These are phyloP conservation scores for Crithidia acanthocephali DNA, from an alignment of 208 protist species.

Conservation along the genomic window DNA sequence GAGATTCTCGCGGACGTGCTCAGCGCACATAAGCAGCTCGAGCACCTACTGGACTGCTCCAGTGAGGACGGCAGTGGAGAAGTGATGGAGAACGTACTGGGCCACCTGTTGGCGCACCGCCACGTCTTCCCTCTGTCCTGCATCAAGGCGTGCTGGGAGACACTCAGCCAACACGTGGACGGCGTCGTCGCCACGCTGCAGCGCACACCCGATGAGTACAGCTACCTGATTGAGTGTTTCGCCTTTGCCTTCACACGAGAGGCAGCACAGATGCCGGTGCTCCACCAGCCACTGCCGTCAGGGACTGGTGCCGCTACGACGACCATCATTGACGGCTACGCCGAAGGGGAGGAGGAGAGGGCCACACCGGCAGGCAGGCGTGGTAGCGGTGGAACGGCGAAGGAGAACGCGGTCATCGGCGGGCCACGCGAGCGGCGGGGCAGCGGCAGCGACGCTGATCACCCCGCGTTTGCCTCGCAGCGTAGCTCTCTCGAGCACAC, in stretches of 20 bases:
- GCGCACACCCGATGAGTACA: slow-evolving; percentile 52
- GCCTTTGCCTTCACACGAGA: slow-evolving; percentile 59
- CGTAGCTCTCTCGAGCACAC: neutral
- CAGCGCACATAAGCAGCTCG: slow-evolving; percentile 41
- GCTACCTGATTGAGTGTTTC: slow-evolving; percentile 62
- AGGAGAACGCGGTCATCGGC: no score
- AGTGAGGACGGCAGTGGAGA: slow-evolving; percentile 35
- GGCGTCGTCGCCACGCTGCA: slow-evolving; percentile 65
- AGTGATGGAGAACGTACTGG: slow-evolving; percentile 56
- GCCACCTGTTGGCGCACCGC: slow-evolving; percentile 54
- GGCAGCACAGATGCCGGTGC: slow-evolving; percentile 46
- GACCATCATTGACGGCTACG: neutral
- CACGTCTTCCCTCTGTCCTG: slow-evolving; percentile 43
- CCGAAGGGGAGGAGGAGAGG: neutral
- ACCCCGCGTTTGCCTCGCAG: neutral
- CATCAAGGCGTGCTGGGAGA: slow-evolving; percentile 59
- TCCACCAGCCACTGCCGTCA: slow-evolving; percentile 41
- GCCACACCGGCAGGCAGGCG: no score
- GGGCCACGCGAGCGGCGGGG: neutral
- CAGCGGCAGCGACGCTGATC: neutral
- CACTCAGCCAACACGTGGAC: slow-evolving; percentile 43
- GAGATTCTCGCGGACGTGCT: slow-evolving; percentile 57
- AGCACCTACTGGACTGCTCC: slow-evolving; percentile 33
- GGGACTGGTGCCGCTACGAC: neutral
- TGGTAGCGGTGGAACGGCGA: no score